A percentile compares a stretch with the other conserved stretches of the same genome.
phyloP scores from a whole-genome alignment of 495 filamentous ascomycete species.

The Podospora sp. region DNA sequence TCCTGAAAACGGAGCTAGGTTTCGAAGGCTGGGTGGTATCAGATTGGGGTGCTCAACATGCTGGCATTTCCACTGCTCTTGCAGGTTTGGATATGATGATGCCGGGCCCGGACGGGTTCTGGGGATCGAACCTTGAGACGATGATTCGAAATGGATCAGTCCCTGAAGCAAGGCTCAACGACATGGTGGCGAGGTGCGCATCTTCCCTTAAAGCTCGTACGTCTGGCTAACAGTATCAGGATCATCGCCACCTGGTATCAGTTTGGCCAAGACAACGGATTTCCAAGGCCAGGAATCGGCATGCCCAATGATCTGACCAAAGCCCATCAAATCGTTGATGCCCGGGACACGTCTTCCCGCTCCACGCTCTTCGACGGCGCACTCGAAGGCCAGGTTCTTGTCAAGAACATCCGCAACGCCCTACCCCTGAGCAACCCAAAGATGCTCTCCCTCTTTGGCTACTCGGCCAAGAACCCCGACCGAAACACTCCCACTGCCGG shows the following conservation, averaged over 20 bases:
- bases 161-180: conserved; percentile 51
- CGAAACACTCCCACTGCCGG: conserved; percentile 37
- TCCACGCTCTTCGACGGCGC: conserved; percentile 49
- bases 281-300: conserved; percentile 49
- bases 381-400: conserved; percentile 60
- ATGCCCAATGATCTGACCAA: conserved; percentile 54
- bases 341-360: conserved; percentile 45
- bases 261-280: conserved; percentile 55
- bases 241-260: conserved; percentile 61
- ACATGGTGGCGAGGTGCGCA: conserved; percentile 52
- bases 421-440: conserved; percentile 57
- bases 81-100: conserved; percentile 66
- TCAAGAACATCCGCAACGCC: conserved; percentile 61
- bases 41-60: conserved; percentile 67
- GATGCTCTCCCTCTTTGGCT: conserved; percentile 55
- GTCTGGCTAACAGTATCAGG: conserved; percentile 44
- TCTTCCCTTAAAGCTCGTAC: background rate
- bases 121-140: conserved; percentile 43
- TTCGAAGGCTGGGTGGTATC: conserved; percentile 63
- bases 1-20: conserved; percentile 67
- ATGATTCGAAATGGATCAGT: conserved; percentile 55
- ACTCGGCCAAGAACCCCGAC: conserved; percentile 50
- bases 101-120: conserved; percentile 51
- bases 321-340: conserved; percentile 56
- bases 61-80: conserved; percentile 54